phyloP scores from a whole-genome alignment of 192 early-diverging fungal species.

The Lobulomyces angularis region DNA sequence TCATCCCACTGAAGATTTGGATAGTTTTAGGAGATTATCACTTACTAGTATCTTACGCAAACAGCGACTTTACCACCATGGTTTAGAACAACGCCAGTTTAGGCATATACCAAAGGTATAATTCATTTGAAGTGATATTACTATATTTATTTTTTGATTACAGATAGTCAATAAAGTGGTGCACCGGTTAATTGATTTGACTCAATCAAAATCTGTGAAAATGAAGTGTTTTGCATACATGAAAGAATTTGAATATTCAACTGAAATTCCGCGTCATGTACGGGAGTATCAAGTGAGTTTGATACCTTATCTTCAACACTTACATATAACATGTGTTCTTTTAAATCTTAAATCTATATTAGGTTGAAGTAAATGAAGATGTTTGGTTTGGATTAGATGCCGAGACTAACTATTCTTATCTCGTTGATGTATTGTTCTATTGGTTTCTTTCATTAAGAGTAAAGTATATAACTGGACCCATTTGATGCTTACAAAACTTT shows the following conservation, averaged over 20 bases:
- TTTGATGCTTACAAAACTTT: no score
- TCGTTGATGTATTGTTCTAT: conserved; percentile 17
- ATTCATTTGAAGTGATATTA: conserved; percentile 3
- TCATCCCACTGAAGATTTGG: background rate
- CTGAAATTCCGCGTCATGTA: no score
- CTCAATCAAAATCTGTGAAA: conserved; percentile 1
- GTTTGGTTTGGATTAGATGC: conserved; percentile 7
- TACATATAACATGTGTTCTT: no score
- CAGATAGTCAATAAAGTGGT: background rate
- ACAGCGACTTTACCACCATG: conserved; percentile 16
- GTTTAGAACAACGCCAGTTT: conserved; percentile 11
- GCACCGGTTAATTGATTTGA: conserved; percentile 1
- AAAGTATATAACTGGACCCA: no score
- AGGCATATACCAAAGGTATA: conserved; percentile 29
- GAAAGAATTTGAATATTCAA: conserved; percentile 1
- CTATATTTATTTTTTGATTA: background rate
- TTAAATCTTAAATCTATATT: background rate
- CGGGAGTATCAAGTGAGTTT: no score
- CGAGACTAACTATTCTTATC: background rate
- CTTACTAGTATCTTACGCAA: conserved; percentile 15
- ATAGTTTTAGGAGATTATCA: background rate
- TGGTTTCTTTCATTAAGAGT: conserved; percentile 24
- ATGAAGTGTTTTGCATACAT: conserved; percentile 1
- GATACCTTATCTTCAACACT: background rate
- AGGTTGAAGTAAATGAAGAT: conserved; percentile 18